Conservation (phyloP, 345 rosid species). For the Aquilaria yunnanensis region DNA sequence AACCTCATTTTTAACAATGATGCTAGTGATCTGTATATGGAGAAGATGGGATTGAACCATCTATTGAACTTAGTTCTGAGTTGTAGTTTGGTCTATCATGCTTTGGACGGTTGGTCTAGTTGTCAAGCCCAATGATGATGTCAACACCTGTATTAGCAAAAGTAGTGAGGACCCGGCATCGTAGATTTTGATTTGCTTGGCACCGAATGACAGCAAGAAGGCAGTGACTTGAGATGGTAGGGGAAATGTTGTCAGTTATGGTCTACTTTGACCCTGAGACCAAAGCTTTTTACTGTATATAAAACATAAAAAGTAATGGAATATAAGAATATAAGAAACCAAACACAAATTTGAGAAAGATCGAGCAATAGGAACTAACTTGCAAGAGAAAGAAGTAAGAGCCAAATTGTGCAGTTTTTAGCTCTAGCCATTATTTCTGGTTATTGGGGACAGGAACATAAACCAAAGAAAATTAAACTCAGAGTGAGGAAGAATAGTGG, state of each 20-base stretch:
- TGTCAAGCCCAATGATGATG: constrained; percentile 68
- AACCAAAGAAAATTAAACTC: background rate
- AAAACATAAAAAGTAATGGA: constrained; percentile 13
- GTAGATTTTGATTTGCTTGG: constrained; percentile 66
- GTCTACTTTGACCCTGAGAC: constrained; percentile 69
- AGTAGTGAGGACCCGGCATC: constrained; percentile 76
- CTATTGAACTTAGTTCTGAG: constrained; percentile 59
- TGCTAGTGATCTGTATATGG: constrained; percentile 52
- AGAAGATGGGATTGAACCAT: constrained; percentile 51
- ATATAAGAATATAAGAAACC: background rate
- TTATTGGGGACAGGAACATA: no score
- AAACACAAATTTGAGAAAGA: background rate
- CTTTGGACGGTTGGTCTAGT: constrained; percentile 34
- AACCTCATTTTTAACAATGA: constrained; percentile 78
- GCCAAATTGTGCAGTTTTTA: no score
- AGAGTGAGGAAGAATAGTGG: constrained; percentile 36
- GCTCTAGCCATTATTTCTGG: no score
- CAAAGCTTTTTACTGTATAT: constrained; percentile 4
- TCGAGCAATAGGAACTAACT: background rate
- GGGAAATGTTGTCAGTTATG: constrained; percentile 81
- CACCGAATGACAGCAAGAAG: constrained; percentile 57
- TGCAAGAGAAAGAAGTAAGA: no score
- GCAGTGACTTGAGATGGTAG: constrained; percentile 49
- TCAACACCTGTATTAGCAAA: constrained; percentile 64
- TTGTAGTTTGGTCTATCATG: constrained; percentile 54